Percentiles rank a stretch among this genome's conserved stretches.
Conservation (phyloP, 2,329 filamentous ascomycete species). For the Cryphonectria parasitica region DNA sequence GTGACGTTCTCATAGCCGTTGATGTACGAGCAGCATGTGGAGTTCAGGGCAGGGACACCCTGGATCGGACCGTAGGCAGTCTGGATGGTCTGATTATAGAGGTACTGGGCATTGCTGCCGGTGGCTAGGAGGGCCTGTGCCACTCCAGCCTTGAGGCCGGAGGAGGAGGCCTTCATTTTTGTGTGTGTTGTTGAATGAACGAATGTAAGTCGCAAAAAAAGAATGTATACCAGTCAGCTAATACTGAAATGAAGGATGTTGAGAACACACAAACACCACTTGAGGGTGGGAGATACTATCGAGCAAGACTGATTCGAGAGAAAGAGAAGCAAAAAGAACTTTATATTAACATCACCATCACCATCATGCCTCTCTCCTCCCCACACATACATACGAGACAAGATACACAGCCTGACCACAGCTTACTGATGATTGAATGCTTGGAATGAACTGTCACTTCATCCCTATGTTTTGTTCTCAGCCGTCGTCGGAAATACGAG, state of each 20-base stretch:
- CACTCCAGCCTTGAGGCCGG: not conserved
- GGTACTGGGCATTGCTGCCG: not conserved
- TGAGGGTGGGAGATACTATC: not conserved
- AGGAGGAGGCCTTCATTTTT: not conserved
- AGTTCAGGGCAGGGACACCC: not conserved
- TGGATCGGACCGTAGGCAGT: not conserved
- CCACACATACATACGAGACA: not conserved
- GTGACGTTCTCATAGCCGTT: slow-evolving; percentile 15
- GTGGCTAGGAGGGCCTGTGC: not conserved
- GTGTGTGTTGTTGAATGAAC: not conserved
- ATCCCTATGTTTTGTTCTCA: not conserved
- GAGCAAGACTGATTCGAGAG: too few species aligned
- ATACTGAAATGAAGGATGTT: too few species aligned
- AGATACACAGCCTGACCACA: not conserved
- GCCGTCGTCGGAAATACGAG: not conserved
- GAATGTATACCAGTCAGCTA: not conserved
- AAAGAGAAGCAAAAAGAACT: not conserved
- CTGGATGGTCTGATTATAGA: not conserved
- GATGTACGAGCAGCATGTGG: not conserved
- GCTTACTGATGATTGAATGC: not conserved
- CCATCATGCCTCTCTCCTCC: not conserved
- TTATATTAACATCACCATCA: not conserved
- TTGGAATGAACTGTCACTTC: not conserved
- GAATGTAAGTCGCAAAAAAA: not conserved
- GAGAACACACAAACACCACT: not conserved